phyloP scores from a whole-genome alignment of 805 yeast species.

The Deakozyma indianensis region DNA sequence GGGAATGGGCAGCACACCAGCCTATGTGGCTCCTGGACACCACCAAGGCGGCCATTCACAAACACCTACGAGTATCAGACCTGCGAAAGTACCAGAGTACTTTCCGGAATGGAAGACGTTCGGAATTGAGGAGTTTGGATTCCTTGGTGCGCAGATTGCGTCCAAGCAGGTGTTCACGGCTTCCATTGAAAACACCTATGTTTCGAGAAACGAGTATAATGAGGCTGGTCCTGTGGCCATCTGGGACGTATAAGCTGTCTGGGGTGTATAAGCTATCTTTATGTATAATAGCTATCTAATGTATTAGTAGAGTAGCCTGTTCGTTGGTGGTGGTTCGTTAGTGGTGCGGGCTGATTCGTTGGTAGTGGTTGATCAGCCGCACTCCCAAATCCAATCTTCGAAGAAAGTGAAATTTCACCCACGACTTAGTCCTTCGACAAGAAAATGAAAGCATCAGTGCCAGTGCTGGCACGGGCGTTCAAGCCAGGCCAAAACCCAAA shows the following conservation, averaged over 20 bases:
- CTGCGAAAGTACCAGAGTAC: constrained; percentile 72
- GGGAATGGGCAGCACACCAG: constrained; percentile 14
- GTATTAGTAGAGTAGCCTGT: no score
- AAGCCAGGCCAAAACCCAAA: background rate
- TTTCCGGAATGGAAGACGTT: constrained; percentile 85
- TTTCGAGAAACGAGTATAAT: constrained; percentile 55
- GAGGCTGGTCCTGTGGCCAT: constrained; percentile 71
- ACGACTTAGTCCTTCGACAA: background rate
- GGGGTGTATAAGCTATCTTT: background rate
- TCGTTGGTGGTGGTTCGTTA: no score
- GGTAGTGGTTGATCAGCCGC: background rate
- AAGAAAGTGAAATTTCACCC: background rate
- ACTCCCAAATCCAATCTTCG: background rate
- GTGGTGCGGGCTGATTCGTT: no score
- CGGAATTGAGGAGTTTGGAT: constrained; percentile 63
- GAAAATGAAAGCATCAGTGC: background rate
- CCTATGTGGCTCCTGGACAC: constrained; percentile 6
- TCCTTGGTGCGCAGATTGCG: constrained; percentile 78
- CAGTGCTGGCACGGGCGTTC: background rate
- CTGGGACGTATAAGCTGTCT: constrained; percentile 38
- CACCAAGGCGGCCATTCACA: constrained; percentile 32
- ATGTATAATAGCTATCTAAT: background rate
- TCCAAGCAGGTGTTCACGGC: constrained; percentile 73
- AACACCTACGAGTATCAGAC: constrained; percentile 62
- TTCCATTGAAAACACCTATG: constrained; percentile 43